Conservation (phyloP, 441 rosid species). For the Jatropha podagrica region DNA sequence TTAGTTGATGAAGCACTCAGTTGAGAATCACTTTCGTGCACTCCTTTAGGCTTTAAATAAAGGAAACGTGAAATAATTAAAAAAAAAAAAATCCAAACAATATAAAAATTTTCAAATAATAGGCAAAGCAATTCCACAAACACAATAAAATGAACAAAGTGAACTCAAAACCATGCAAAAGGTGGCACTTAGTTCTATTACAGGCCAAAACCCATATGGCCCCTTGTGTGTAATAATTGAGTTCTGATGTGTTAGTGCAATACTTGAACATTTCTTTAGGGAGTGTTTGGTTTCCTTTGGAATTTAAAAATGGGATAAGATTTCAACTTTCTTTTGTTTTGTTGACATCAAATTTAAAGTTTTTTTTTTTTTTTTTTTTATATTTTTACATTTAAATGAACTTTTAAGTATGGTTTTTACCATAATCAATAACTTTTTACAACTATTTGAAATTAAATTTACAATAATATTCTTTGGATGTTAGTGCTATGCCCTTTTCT, state of each 20-base stretch:
- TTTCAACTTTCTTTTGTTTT: too few species aligned
- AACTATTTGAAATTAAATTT: too few species aligned
- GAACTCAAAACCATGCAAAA: not conserved
- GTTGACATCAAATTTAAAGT: too few species aligned
- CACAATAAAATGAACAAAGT: not conserved
- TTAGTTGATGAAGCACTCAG: not conserved
- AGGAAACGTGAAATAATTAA: not conserved
- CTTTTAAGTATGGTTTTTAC: too few species aligned
- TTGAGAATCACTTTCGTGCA: not conserved
- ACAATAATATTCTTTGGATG: too few species aligned
- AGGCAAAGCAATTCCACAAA: conserved; percentile 11
- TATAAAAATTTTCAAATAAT: not conserved
- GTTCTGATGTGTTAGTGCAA: not conserved
- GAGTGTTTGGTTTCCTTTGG: too few species aligned
- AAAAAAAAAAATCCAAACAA: not conserved
- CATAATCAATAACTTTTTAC: too few species aligned
- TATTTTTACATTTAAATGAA: too few species aligned
- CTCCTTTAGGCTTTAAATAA: not conserved
- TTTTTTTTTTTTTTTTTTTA: too few species aligned
- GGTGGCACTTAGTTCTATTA: not conserved
- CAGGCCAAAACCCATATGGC: not conserved
- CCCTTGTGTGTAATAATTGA: not conserved
- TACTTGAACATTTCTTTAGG: not conserved
- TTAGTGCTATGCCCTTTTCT: too few species aligned
- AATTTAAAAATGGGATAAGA: not conserved